Evolutionary conservation across 306 rosid genomes (phyloP), one percentile per base, ranked within the genome.

Genomic region (Medicago lupulina): DNA sequence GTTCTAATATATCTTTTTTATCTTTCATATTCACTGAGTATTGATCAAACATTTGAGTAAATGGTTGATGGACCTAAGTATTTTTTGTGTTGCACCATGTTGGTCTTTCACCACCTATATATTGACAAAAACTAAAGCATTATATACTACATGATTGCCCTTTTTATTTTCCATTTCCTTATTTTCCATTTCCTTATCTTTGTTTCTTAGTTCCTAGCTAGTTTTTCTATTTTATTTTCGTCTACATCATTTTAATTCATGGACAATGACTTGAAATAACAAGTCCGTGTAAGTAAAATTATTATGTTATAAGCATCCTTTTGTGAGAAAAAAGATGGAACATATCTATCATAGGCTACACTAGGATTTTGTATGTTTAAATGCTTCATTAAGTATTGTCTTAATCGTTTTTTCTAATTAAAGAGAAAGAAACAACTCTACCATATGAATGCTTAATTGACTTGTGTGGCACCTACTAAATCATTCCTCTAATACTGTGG

Each of bases 391-490:
- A 71, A 71, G 15, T 40, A 63, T 49, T 41, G 46, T 85, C 55
- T 57, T 77, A 69, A 74, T 77, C 85, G 39, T 49, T 53, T 17
- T 78, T 78, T 70, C 74, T 55, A 70, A 28, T 31, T 16, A 67
- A 10, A 31, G 18, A 71, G 70, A 58, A 57, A 76, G 41, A 64
- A 67, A 78, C 76, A 67, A 40, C n/a, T 82, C 71, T 63, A 65
- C 64, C 78, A 10, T 80, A 18, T 54, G 61, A 80, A 62, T 75
- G 57, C 36, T 70, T 28, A 60, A 60, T 60, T 51, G 59, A 17
- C 67, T 75, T 64, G 68, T 21, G 4, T n/a, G 12, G 62, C 46
- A 31, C 38, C 71, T 40, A 36, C 28, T 12, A 9, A 40, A 51
- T 5, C 38, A 34, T 34, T 34, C 38, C 53, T 5, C 15, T 54